Evolutionary conservation across 768 basidiomycete genomes (phyloP).

Genomic region (Phylloporus sp.): DNA sequence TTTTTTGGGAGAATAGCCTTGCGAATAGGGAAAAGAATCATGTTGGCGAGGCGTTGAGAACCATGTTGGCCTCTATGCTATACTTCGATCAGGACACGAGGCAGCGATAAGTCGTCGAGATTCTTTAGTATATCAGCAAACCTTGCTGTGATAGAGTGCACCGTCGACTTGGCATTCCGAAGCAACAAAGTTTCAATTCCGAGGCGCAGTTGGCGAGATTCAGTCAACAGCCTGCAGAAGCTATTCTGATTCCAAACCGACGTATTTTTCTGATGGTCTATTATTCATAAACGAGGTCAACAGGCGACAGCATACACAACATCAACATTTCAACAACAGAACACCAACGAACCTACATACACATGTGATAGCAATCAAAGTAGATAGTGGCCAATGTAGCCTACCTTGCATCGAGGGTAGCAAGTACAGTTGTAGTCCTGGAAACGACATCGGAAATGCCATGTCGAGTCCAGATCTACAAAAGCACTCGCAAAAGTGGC

Average conservation of each 20-base stretch:
- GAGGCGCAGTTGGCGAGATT: conserved; percentile 1
- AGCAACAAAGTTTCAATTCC: neutral
- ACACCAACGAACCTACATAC: neutral
- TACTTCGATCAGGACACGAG: conserved; percentile 14
- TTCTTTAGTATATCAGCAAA: neutral
- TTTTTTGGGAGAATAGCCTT: conserved; percentile 8
- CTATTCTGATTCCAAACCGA: neutral
- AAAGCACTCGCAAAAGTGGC: neutral
- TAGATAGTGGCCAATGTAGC: no score
- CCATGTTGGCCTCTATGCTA: neutral
- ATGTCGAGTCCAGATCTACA: neutral
- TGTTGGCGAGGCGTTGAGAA: neutral
- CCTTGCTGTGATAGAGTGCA: neutral
- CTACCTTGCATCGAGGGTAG: neutral
- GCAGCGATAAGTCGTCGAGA: conserved; percentile 4
- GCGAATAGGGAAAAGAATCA: conserved; percentile 3
- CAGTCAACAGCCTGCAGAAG: neutral
- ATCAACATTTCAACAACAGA: neutral
- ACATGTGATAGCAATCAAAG: no score
- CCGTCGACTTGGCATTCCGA: neutral
- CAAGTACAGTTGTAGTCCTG: conserved; percentile 1
- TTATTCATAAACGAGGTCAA: no score
- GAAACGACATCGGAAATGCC: neutral
- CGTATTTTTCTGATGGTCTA: neutral
- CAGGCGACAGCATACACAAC: no score